Percentiles rank a stretch among this genome's conserved stretches.
Conservation (phyloP, 148 eudicot species). For the Linanthus parryae region DNA sequence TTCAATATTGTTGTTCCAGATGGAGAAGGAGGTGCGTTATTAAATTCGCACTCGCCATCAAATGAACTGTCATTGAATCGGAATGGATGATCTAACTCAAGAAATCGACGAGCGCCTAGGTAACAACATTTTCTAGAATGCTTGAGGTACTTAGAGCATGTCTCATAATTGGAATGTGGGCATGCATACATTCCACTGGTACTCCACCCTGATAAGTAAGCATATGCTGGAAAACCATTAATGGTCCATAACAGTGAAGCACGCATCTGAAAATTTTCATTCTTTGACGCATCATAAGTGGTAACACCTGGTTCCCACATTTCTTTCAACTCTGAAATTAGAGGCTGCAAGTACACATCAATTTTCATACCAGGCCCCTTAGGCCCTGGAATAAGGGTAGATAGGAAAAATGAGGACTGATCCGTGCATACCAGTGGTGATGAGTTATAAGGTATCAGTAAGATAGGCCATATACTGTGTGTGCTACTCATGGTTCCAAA, state of each 20-base stretch:
- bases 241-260: constrained; percentile 15
- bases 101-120: constrained; percentile 5
- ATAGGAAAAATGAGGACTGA: background rate
- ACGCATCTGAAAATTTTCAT: background rate
- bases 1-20: too few relatives aligned
- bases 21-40: too few relatives aligned
- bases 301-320: constrained; percentile 3
- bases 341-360: constrained; percentile 3
- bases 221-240: constrained; percentile 14
- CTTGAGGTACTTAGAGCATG: background rate
- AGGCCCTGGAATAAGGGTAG: constrained; percentile 5
- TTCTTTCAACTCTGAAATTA: background rate
- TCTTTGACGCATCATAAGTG: background rate
- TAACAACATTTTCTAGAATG: constrained; percentile 2
- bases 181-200: constrained; percentile 6
- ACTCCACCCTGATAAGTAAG: constrained; percentile 15
- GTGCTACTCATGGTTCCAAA: background rate
- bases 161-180: background rate
- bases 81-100: background rate
- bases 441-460: background rate
- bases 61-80: too few relatives aligned
- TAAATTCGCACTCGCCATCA: too few relatives aligned
- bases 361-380: background rate
- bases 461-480: constrained; percentile 5
- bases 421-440: too few relatives aligned